Conservation (phyloP, 1,284 basidiomycete species). For the Fomitopsis schrenkii region DNA sequence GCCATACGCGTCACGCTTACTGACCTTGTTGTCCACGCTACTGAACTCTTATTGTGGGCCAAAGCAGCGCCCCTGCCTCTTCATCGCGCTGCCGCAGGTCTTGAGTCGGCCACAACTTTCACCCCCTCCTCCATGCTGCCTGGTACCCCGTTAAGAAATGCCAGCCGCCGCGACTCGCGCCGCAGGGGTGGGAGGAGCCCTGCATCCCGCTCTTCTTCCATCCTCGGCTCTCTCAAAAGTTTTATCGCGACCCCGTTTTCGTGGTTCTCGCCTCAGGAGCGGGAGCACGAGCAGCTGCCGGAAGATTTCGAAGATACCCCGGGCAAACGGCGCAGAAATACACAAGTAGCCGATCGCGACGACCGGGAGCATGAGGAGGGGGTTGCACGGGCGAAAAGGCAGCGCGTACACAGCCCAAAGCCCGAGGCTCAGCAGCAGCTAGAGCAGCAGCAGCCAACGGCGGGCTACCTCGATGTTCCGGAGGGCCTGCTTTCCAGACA, state of each 20-base stretch:
- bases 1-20: too few relatives aligned
- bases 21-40: too few relatives aligned
- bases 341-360: conserved; percentile 9
- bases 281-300: conserved; percentile 15
- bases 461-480: conserved; percentile 27
- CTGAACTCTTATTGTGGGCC: background rate
- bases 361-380: conserved; percentile 17
- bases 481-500: conserved; percentile 14
- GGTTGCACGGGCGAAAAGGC: conserved; percentile 24
- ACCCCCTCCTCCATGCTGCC: background rate
- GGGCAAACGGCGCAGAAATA: conserved; percentile 20
- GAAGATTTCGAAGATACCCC: conserved; percentile 18
- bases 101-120: background rate
- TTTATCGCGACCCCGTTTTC: conserved; percentile 24
- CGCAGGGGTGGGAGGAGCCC: conserved; percentile 1
- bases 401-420: conserved; percentile 23
- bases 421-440: conserved; percentile 9
- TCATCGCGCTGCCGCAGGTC: background rate
- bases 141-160: background rate
- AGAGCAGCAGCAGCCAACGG: background rate
- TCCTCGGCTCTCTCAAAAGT: conserved; percentile 28
- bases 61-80: background rate
- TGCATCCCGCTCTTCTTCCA: conserved; percentile 19
- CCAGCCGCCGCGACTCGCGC: background rate
- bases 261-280: conserved; percentile 21